Evolutionary conservation across 768 basidiomycete species (phyloP).

Genomic region (Psilocybe sp.): DNA sequence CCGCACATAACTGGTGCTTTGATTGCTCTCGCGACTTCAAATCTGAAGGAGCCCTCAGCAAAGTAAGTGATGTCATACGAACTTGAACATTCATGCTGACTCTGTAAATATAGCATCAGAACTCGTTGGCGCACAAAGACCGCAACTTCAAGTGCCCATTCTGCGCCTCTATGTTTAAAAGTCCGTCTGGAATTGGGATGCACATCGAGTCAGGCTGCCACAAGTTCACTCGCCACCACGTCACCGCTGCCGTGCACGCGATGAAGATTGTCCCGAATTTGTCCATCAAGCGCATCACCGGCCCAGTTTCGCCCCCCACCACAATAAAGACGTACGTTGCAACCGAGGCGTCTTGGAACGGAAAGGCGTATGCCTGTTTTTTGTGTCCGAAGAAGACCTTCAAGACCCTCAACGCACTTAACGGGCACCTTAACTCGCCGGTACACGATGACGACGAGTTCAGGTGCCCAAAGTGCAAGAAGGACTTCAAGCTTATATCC

Average conservation of each 20-base stretch:
- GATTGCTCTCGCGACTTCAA: slow-evolving; percentile 27
- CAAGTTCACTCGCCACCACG: slow-evolving; percentile 31
- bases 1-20: slow-evolving; percentile 30
- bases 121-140: slow-evolving; percentile 22
- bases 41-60: slow-evolving; percentile 11
- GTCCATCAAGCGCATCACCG: slow-evolving; percentile 28
- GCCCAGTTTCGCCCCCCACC: slow-evolving; percentile 10
- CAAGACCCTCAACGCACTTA: slow-evolving; percentile 25
- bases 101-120: slow-evolving; percentile 19
- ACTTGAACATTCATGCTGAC: neutral
- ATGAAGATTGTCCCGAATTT: slow-evolving; percentile 33
- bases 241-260: slow-evolving; percentile 31
- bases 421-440: slow-evolving; percentile 34
- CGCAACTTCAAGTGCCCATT: slow-evolving; percentile 28
- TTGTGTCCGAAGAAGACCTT: slow-evolving; percentile 37
- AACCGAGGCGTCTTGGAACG: slow-evolving; percentile 35
- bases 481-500: slow-evolving; percentile 33
- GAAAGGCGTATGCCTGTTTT: slow-evolving; percentile 36
- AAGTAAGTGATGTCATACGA: neutral
- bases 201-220: slow-evolving; percentile 42
- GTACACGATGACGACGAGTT: slow-evolving; percentile 38
- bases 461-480: slow-evolving; percentile 39
- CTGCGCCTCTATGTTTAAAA: slow-evolving; percentile 30
- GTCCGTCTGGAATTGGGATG: slow-evolving; percentile 31
- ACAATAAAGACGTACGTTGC: slow-evolving; percentile 24